These are phyloP conservation scores for Suillus brevipes DNA, from an alignment of 768 basidiomycete genomes.

Conservation along the genomic window DNA sequence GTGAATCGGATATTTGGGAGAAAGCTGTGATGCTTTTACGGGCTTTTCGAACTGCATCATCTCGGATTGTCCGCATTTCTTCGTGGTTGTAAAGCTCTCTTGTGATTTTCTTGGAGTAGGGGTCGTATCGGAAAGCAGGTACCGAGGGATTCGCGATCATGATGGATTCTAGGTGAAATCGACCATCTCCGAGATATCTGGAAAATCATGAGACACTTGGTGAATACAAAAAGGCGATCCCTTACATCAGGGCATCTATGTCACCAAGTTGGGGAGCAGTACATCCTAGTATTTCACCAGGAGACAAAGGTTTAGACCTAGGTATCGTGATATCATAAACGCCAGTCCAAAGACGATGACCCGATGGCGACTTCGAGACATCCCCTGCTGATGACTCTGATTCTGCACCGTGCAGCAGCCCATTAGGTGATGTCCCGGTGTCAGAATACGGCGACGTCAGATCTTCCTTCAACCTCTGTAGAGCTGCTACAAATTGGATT, in stretches of 20 bases:
- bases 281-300: slow-evolving; percentile 96
- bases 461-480: slow-evolving; percentile 84
- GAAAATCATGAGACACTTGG: slow-evolving; percentile 5
- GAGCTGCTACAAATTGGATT: slow-evolving; percentile 94
- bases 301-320: slow-evolving; percentile 87
- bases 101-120: slow-evolving; percentile 96
- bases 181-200: slow-evolving; percentile 96
- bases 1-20: slow-evolving; percentile 12
- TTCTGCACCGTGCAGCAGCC: slow-evolving; percentile 16
- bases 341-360: slow-evolving; percentile 49
- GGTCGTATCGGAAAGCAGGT: slow-evolving; percentile 97
- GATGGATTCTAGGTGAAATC: slow-evolving; percentile 97
- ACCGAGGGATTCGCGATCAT: slow-evolving; percentile 99
- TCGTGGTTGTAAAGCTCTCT: slow-evolving; percentile 86
- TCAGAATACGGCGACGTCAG: slow-evolving; percentile 46
- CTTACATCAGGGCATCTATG: slow-evolving; percentile 91
- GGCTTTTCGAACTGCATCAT: slow-evolving; percentile 75
- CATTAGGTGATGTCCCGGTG: slow-evolving; percentile 10
- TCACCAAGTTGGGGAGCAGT: slow-evolving; percentile 82
- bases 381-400: background rate
- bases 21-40: slow-evolving; percentile 55
- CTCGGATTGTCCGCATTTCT: slow-evolving; percentile 79
- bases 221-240: slow-evolving; percentile 9
- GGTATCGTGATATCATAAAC: slow-evolving; percentile 79
- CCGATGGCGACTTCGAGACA: slow-evolving; percentile 5